Conservation (phyloP, 2,329 filamentous ascomycete genomes). For the Venturia asperata region DNA sequence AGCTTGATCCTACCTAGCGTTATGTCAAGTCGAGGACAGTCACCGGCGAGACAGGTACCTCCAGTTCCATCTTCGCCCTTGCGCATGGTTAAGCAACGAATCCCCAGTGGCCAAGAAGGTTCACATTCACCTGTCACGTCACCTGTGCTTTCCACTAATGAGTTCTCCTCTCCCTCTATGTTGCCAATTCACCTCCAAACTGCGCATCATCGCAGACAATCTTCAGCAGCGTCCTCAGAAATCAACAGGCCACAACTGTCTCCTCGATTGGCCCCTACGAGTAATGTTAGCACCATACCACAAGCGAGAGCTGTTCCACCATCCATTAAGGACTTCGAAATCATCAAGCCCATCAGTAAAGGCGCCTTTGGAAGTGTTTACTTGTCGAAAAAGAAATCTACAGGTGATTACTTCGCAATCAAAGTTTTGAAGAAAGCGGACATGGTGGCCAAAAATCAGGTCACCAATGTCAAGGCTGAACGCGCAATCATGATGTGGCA, state of each 20-base stretch:
- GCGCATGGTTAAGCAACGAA: slow-evolving; percentile 74
- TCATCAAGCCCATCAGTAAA: slow-evolving; percentile 99
- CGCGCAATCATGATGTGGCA: slow-evolving; percentile 99
- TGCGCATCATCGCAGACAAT: slow-evolving; percentile 78
- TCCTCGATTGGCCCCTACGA: slow-evolving; percentile 69
- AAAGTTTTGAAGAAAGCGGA: slow-evolving; percentile 99
- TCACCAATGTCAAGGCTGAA: slow-evolving; percentile 98
- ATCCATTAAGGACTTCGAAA: slow-evolving; percentile 98
- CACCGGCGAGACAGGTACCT: slow-evolving; percentile 64
- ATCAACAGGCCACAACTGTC: slow-evolving; percentile 65
- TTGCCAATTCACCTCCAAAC: slow-evolving; percentile 43
- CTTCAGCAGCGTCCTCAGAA: slow-evolving; percentile 75
- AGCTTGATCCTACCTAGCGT: slow-evolving; percentile 78
- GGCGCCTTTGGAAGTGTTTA: slow-evolving; percentile 98
- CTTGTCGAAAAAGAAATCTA: slow-evolving; percentile 95
- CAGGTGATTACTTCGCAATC: slow-evolving; percentile 96
- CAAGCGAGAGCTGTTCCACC: slow-evolving; percentile 84
- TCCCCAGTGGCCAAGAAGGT: slow-evolving; percentile 54
- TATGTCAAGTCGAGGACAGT: slow-evolving; percentile 77
- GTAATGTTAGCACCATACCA: slow-evolving; percentile 64
- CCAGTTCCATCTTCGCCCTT: slow-evolving; percentile 69
- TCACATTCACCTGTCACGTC: slow-evolving; percentile 82
- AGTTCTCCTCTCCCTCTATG: slow-evolving; percentile 69
- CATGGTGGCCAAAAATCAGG: slow-evolving; percentile 99
- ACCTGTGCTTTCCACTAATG: slow-evolving; percentile 74